Base-by-base conservation (phyloP, 169 alveolate genomes). In the Plasmodium gonderi region DNA sequence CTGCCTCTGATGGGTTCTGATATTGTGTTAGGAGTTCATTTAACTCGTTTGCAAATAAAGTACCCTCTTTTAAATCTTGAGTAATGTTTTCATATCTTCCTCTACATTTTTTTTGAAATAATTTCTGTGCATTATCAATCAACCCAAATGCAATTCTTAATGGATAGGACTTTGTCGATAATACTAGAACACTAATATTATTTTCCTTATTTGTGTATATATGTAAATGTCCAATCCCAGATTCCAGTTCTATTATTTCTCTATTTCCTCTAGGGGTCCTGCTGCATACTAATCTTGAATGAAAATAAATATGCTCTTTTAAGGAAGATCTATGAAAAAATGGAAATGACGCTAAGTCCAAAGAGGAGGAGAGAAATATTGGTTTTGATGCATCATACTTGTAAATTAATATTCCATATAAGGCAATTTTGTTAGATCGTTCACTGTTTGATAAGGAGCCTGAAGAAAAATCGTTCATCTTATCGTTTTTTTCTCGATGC, bases 1-100 rank as follows among this genome's bases (percentile, higher is more conserved):
- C 99, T 8, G 98, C 99, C 75, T 98, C 98, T 31, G 96, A 94
- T 4, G 99, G 99, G 94, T 98, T 98, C 90, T 98, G 97, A 93
- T 97, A 98, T 36, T 93, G 95, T 76, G 95, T 96, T 79, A 98
- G 67, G 76, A 96, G 79, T 74, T 96, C 98, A 3, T 95, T 96
- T 17, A 98, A 95, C 82, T 96, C 98, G 1, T 96, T 96, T 31
- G 93, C 92, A 79, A 94, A 92, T 31, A 95, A 26, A 23, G 82
- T 87, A 31, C 96, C 87, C 91, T 97, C 99, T 44, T 92, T 94
- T 64, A 82, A 79, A 79, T 92, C 96, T 51, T 85, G 64, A 67
- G 51, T 69, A 20, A 76, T 38, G 11, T 67, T 31, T 42, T 80
- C 91, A 60, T 92, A 80, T 17, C 14, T n/a, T 1, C 64, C 77